phyloP scores from a whole-genome alignment of 257 asterid species.

The Catharanthus roseus region DNA sequence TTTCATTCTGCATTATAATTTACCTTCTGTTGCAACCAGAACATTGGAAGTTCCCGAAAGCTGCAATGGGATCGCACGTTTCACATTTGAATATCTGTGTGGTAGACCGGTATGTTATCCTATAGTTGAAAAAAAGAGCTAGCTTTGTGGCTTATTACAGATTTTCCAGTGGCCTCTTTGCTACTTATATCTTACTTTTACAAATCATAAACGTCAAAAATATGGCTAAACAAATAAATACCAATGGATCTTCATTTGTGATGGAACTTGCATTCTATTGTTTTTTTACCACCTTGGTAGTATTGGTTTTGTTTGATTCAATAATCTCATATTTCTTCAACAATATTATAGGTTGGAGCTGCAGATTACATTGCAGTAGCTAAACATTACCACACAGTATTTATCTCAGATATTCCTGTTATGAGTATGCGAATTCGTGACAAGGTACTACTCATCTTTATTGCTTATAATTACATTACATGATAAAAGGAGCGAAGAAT shows the following conservation, averaged over 20 bases:
- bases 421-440: conserved; percentile 99
- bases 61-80: conserved; percentile 81
- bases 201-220: too few relatives aligned
- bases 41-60: conserved; percentile 71
- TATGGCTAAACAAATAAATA: too few relatives aligned
- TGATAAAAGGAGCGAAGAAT: too few relatives aligned
- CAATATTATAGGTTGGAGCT: conserved; percentile 79
- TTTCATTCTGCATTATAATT: conserved; percentile 14
- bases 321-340: conserved; percentile 5
- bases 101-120: conserved; percentile 65
- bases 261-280: too few relatives aligned
- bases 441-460: conserved; percentile 74
- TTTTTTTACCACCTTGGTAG: neutral
- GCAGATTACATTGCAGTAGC: conserved; percentile 95
- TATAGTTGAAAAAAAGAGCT: conserved; percentile 7
- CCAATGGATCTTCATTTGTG: too few relatives aligned
- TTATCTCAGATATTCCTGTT: conserved; percentile 75
- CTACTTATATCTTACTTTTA: too few relatives aligned
- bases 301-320: neutral
- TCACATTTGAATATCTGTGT: conserved; percentile 77
- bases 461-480: neutral
- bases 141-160: too few relatives aligned
- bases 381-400: conserved; percentile 74
- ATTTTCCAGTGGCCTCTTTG: too few relatives aligned
- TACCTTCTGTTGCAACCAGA: conserved; percentile 37